phyloP scores from a whole-genome alignment of 2,329 filamentous ascomycete genomes.

The Lasiodiplodia sp. region DNA sequence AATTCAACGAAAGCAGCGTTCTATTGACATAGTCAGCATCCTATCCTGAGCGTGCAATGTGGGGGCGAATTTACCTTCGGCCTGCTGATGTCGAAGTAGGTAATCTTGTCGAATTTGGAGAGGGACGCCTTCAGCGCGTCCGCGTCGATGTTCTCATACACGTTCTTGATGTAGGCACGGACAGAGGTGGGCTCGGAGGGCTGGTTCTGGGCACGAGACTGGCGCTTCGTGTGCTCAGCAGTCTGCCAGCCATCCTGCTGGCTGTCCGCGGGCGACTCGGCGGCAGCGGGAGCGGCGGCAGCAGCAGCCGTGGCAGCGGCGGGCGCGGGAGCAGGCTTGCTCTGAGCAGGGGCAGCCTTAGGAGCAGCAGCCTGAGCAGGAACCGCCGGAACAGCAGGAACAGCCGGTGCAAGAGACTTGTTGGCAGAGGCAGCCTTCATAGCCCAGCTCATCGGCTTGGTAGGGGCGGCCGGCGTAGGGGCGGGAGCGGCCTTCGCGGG shows the following conservation, averaged over 20 bases:
- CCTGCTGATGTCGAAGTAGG: constrained; percentile 70
- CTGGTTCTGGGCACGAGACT: constrained; percentile 75
- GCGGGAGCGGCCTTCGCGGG: constrained; percentile 67
- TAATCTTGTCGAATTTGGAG: constrained; percentile 70
- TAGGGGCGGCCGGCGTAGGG: constrained; percentile 64
- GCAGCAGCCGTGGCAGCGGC: constrained; percentile 40
- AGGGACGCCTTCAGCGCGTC: constrained; percentile 75
- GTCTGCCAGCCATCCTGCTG: constrained; percentile 80
- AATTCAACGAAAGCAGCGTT: constrained; percentile 98
- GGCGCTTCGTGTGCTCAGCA: constrained; percentile 83
- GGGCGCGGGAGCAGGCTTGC: constrained; percentile 35
- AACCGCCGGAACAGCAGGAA: constrained; percentile 46
- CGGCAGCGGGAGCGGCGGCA: constrained; percentile 37
- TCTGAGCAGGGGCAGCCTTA: constrained; percentile 37
- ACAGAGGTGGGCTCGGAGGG: constrained; percentile 75
- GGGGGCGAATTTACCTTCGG: constrained; percentile 70
- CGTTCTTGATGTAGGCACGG: constrained; percentile 93
- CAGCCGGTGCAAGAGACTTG: constrained; percentile 52
- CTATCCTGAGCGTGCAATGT: too few species aligned
- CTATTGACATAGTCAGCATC: constrained; percentile 56
- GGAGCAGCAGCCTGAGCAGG: constrained; percentile 43
- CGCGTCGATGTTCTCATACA: constrained; percentile 84
- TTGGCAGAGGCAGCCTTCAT: constrained; percentile 62
- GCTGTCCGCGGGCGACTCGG: constrained; percentile 46
- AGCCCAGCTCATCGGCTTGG: constrained; percentile 73